Conservation (phyloP, 108 stramenopile genomes). For the Cyclotella sp. region DNA sequence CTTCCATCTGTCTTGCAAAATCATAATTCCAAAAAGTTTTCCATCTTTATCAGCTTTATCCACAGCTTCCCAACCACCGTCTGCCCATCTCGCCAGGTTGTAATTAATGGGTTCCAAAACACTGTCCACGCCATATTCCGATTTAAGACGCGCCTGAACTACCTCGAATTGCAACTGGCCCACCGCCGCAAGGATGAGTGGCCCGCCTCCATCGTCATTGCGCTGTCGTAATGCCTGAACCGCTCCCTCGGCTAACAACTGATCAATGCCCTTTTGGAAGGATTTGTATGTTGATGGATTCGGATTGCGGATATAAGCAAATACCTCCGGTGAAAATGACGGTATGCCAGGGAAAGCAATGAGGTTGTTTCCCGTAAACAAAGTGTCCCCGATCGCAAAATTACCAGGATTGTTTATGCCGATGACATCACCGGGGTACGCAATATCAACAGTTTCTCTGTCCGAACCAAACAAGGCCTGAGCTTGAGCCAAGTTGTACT, state of each 20-base stretch:
- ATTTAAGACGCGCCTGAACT: slow-evolving; percentile 88
- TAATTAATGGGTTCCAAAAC: slow-evolving; percentile 90
- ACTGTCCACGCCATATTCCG: slow-evolving; percentile 91
- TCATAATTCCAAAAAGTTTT: slow-evolving; percentile 91
- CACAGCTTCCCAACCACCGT: slow-evolving; percentile 93
- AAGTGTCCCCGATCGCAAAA: slow-evolving; percentile 90
- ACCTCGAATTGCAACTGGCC: slow-evolving; percentile 97
- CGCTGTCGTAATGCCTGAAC: slow-evolving; percentile 93
- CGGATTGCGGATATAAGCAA: slow-evolving; percentile 90
- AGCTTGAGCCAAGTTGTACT: slow-evolving; percentile 94
- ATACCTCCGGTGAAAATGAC: slow-evolving; percentile 93
- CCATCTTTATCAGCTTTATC: slow-evolving; percentile 92
- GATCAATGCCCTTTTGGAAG: slow-evolving; percentile 91
- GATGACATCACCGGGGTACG: slow-evolving; percentile 96
- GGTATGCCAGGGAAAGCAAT: slow-evolving; percentile 95
- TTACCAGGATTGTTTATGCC: slow-evolving; percentile 96
- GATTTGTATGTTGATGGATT: slow-evolving; percentile 93
- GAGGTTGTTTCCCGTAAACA: slow-evolving; percentile 74
- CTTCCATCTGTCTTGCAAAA: slow-evolving; percentile 90
- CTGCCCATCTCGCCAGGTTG: slow-evolving; percentile 92
- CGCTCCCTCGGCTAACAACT: slow-evolving; percentile 94
- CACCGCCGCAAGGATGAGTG: slow-evolving; percentile 93
- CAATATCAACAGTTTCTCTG: slow-evolving; percentile 85
- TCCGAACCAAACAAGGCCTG: slow-evolving; percentile 93
- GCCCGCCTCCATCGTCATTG: slow-evolving; percentile 92